Conservation (phyloP, 331 rosid genomes). For the Cydonia oblonga region DNA sequence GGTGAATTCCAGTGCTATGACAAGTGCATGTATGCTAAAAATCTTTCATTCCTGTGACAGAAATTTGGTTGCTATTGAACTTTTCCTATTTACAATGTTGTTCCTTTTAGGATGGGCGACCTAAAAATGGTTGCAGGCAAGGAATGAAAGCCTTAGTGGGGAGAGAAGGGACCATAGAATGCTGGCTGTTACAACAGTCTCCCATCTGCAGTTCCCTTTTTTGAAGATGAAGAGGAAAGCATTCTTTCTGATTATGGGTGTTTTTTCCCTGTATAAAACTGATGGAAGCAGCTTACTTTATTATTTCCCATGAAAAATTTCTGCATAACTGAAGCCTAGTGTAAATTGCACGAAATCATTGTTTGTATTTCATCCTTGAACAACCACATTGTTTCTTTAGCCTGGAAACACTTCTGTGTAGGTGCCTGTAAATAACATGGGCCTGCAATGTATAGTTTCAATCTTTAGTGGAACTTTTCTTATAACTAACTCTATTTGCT, state of each 20-base stretch:
- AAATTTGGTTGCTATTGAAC: not conserved
- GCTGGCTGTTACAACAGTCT: conserved; percentile 25
- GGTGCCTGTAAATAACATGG: not conserved
- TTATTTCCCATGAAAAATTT: not conserved
- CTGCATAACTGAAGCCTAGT: not conserved
- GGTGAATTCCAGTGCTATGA: conserved; percentile 35
- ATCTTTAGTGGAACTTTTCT: too few relatives aligned
- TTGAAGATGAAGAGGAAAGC: conserved; percentile 25
- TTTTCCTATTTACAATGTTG: not conserved
- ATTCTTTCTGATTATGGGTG: conserved; percentile 29
- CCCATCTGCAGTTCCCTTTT: conserved; percentile 25
- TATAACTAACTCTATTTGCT: not conserved
- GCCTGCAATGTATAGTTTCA: not conserved
- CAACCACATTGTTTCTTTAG: not conserved
- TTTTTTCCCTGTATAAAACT: conserved; percentile 28
- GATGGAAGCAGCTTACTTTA: not conserved
- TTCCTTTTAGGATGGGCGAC: conserved; percentile 24
- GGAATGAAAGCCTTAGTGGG: conserved; percentile 30
- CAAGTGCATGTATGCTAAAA: conserved; percentile 26
- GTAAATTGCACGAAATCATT: not conserved
- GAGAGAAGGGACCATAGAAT: conserved; percentile 21
- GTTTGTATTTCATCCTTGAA: not conserved
- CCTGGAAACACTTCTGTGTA: not conserved
- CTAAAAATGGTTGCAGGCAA: conserved; percentile 13
- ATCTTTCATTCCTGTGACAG: not conserved